These are phyloP conservation scores for Ogataea nakhonphanomensis DNA, from an alignment of 805 yeast genomes.

Conservation along the genomic window DNA sequence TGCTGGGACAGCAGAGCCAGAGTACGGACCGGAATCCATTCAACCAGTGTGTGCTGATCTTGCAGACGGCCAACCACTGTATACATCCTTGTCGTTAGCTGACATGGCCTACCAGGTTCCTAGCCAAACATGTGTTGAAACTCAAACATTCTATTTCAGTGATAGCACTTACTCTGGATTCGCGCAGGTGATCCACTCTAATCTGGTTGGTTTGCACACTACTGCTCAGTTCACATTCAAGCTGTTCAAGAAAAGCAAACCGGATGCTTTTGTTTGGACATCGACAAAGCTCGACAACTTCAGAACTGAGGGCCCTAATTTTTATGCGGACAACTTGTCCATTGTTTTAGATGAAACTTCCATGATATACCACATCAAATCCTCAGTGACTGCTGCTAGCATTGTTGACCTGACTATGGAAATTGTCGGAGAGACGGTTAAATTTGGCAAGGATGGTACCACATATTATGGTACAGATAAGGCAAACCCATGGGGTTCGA, in stretches of 20 bases:
- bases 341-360: constrained; percentile 55
- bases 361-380: constrained; percentile 49
- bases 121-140: constrained; percentile 85
- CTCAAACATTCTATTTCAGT: constrained; percentile 86
- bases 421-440: constrained; percentile 71
- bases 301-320: constrained; percentile 62
- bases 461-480: constrained; percentile 84
- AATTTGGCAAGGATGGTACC: constrained; percentile 84
- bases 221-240: constrained; percentile 95
- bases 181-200: constrained; percentile 93
- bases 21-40: constrained; percentile 89
- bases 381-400: constrained; percentile 66
- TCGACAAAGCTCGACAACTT: constrained; percentile 85
- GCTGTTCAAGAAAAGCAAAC: constrained; percentile 53
- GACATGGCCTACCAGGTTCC: constrained; percentile 81
- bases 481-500: constrained; percentile 90
- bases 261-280: constrained; percentile 73
- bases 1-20: constrained; percentile 97
- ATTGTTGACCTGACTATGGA: constrained; percentile 65
- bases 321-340: constrained; percentile 70
- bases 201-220: constrained; percentile 79
- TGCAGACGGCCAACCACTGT: constrained; percentile 55
- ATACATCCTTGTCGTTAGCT: constrained; percentile 51
- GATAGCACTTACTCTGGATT: constrained; percentile 70
- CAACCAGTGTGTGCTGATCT: constrained; percentile 64